Evolutionary conservation across 2,329 filamentous ascomycete species (phyloP).

Genomic region (Aspergillus bombycis): DNA sequence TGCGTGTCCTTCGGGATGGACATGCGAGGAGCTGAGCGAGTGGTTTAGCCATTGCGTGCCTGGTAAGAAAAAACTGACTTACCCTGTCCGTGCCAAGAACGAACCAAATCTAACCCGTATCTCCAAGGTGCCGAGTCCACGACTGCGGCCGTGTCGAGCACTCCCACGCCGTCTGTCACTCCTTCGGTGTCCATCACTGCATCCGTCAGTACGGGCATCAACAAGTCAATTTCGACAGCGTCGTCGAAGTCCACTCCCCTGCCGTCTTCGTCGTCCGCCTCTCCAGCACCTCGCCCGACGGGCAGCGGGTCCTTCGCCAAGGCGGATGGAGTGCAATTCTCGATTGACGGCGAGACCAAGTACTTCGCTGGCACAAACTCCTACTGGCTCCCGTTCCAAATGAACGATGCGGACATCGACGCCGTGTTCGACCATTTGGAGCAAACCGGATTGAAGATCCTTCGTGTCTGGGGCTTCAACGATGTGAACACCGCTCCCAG

Average conservation of each 20-base stretch:
- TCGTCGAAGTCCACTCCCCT: background rate
- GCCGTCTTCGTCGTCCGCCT: background rate
- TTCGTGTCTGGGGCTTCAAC: constrained; percentile 23
- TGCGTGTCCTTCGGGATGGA: background rate
- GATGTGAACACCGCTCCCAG: constrained; percentile 15
- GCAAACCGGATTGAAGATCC: constrained; percentile 14
- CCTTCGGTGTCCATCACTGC: background rate
- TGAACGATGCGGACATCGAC: constrained; percentile 8
- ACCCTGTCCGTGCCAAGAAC: no score
- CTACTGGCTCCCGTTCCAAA: constrained; percentile 18
- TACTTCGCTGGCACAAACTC: constrained; percentile 21
- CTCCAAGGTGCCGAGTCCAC: background rate
- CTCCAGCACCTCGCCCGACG: background rate
- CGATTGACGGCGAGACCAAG: constrained; percentile 18
- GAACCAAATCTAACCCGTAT: background rate
- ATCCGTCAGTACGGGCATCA: background rate
- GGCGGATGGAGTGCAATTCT: constrained; percentile 9
- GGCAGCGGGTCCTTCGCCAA: background rate
- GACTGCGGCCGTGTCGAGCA: background rate
- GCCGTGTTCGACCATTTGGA: background rate
- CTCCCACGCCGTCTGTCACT: background rate
- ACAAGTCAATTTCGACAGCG: background rate
- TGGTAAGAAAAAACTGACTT: constrained; percentile 5
- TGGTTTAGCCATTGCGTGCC: constrained; percentile 27
- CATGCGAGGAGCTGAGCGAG: constrained; percentile 18